phyloP scores from a whole-genome alignment of 768 basidiomycete species.

The Suillus bovinus region DNA sequence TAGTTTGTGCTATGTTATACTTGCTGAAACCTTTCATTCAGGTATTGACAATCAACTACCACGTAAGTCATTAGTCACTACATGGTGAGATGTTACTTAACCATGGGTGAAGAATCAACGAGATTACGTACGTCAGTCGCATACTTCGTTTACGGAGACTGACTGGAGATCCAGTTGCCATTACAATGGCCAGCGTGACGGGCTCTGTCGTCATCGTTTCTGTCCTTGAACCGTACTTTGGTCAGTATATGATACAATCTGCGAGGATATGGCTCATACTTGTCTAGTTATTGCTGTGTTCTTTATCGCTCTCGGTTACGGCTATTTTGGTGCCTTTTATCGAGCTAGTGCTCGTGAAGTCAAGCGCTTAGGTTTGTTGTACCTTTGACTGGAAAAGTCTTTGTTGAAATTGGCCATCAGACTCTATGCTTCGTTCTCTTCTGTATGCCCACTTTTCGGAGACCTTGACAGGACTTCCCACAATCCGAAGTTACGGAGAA shows the following conservation, averaged over 20 bases:
- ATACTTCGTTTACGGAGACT: background rate
- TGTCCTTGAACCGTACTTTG: slow-evolving; percentile 60
- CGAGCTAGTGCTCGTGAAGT: slow-evolving; percentile 70
- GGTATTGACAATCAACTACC: slow-evolving; percentile 57
- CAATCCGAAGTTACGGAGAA: slow-evolving; percentile 73
- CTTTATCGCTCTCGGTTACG: slow-evolving; percentile 59
- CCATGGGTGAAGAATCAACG: slow-evolving; percentile 46
- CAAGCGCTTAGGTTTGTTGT: slow-evolving; percentile 47
- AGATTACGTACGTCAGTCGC: slow-evolving; percentile 42
- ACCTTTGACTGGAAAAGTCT: background rate
- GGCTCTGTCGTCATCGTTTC: slow-evolving; percentile 58
- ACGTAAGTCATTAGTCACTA: slow-evolving; percentile 34
- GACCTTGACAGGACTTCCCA: slow-evolving; percentile 68
- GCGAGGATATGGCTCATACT: background rate
- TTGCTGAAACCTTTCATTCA: background rate
- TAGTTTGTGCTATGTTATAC: background rate
- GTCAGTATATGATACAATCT: slow-evolving; percentile 36
- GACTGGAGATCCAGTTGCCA: slow-evolving; percentile 37
- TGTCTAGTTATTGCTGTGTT: slow-evolving; percentile 52
- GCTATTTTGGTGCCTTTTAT: slow-evolving; percentile 68
- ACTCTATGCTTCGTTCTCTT: slow-evolving; percentile 70
- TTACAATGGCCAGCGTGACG: slow-evolving; percentile 51
- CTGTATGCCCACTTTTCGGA: slow-evolving; percentile 81
- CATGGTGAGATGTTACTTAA: background rate
- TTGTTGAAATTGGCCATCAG: slow-evolving; percentile 30